Evolutionary conservation across 225 moss, liverwort and hornwort species (phyloP).

Genomic region (Pseudoscleropodium purum): DNA sequence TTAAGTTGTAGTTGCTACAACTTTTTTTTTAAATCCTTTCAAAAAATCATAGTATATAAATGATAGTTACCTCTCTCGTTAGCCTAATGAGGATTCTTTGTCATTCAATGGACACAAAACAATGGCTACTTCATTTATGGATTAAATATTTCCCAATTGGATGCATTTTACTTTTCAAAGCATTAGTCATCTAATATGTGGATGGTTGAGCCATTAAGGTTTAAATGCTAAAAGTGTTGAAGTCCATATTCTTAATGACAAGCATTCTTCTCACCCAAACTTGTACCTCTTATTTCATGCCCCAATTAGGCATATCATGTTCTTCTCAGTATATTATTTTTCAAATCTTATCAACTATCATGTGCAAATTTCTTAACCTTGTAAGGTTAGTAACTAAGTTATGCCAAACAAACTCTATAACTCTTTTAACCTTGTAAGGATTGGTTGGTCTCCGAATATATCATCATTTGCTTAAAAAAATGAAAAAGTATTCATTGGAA

Average conservation of each 20-base stretch:
- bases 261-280: not conserved
- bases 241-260: rapidly evolving
- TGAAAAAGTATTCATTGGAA: too few species aligned
- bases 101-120: too few species aligned
- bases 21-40: not conserved
- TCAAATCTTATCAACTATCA: not conserved
- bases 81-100: too few species aligned
- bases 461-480: too few species aligned
- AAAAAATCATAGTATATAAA: too few species aligned
- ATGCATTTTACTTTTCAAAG: not conserved
- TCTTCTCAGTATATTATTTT: not conserved
- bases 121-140: rapidly evolving
- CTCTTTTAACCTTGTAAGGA: too few species aligned
- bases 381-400: not conserved
- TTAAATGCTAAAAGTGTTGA: not conserved
- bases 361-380: not conserved
- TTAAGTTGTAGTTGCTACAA: not conserved
- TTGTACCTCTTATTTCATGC: too few species aligned
- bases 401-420: not conserved
- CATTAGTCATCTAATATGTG: not conserved
- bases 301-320: not conserved
- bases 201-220: not conserved
- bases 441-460: too few species aligned
- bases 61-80: too few species aligned
- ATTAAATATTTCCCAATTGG: too few species aligned